Evolutionary conservation across 495 filamentous ascomycete genomes (phyloP), one percentile per base, ranked within the genome.

Genomic region (Aspergillus leporis): DNA sequence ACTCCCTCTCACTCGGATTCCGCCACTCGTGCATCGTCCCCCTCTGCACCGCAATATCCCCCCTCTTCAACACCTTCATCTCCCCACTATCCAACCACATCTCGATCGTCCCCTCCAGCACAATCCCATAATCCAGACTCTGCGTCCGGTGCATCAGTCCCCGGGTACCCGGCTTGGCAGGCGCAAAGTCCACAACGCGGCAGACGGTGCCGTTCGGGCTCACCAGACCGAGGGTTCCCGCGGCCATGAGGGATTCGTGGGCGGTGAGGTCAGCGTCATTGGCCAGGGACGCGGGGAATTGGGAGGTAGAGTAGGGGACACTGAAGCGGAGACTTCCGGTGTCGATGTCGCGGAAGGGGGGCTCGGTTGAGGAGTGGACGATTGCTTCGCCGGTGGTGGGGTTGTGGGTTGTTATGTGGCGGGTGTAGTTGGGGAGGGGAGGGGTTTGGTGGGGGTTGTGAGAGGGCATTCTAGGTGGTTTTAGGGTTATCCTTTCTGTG

Each of bases 61-160:
- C 84, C 45, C 87, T 87, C 62, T 87, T 81, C 73, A 91, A 54
- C 62, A 85, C 63, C 49, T 85, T 84, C 57, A 83, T 83, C 4
- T 79, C 74, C n/a, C 77, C 80, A 0, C 83, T 81, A 69, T 92
- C 88, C 47, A 77, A 82, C 81, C 89, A 85, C 73, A 92, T 90
- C 67, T 92, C 90, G 50, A 93, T 41, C 63, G 82, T 67, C 0
- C 90, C 90, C 66, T 92, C 89, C n/a, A 94, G 57, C 25, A 94
- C 83, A 56, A 92, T 79, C 4, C 89, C 89, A 52, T 89, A 92
- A 61, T 93, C 90, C 4, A 94, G 70, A 16, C 81, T 85, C 64
- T 85, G 78, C 3, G 90, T 92, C 0, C 89, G 79, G 59, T 93
- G 90, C 82, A 93, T 71, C 1, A 76, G 36, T 81, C 41, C 87